Evolutionary conservation across 2,329 filamentous ascomycete species (phyloP), one percentile per base, ranked within the genome.

Genomic region (Aspergillus pseudoterreus): DNA sequence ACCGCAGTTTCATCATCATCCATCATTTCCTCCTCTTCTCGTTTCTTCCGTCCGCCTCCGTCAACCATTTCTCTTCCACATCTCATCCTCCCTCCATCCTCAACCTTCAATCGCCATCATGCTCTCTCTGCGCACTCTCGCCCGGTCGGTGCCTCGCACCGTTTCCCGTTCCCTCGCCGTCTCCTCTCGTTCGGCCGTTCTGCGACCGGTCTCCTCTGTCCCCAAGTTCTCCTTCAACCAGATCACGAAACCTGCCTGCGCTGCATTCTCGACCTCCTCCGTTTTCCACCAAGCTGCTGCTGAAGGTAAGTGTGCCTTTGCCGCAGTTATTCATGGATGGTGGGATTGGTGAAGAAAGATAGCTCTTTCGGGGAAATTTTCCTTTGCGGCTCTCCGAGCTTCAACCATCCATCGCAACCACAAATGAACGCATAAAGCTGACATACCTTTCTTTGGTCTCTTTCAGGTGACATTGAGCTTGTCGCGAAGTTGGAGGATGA

Each of bases 401-500:
- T 30, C 10, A 8, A 30, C 27, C 10, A 30, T 30, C 27, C 27
- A 30, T 30, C 27, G 8, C 27, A 30, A 30, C 6, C 27, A 10
- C 27, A 11, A 30, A 30, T 19, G 6, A 9, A 33, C 15, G 4
- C 6, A 17, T 36, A 12, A 35, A 24, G 35, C 47, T 55, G 30
- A 53, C 32, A 27, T 30, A 3, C 12, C 10, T 38, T 49, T 42
- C 42, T 38, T 52, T 30, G 27, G 44, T 50, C 38, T 41, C 43
- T 11, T 36, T 35, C 60, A 78, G 82, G 82, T 56, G 89, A 95
- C 66, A 79, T 86, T 59, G 90, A 96, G 75, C 85, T 99, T 49
- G 82, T 85, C 38, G 83, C 85, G 53, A 97, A 97, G 82, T 83
- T 99, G 45, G 83, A 89, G 59, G 86, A 84, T 67, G 92, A 96